Evolutionary conservation across 345 rosid species (phyloP).

Genomic region (Gynandropsis gynandra): DNA sequence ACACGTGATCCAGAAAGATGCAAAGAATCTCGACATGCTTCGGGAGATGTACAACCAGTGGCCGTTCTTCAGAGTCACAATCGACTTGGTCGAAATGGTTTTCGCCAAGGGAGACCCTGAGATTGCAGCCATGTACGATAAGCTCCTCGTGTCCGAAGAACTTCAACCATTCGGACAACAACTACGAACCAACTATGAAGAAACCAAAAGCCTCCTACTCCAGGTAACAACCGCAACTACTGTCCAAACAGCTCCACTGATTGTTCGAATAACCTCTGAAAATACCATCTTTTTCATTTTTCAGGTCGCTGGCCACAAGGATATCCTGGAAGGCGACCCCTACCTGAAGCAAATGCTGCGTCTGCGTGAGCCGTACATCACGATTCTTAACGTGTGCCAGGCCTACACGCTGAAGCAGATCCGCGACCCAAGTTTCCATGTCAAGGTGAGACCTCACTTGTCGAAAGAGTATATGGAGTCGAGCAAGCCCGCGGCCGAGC

Average conservation of each 20-base stretch:
- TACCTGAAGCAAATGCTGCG: slow-evolving; percentile 73
- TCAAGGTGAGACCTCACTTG: slow-evolving; percentile 45
- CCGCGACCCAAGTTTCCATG: slow-evolving; percentile 51
- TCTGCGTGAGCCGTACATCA: slow-evolving; percentile 67
- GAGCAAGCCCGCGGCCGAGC: slow-evolving; percentile 46
- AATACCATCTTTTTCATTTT: too few species aligned
- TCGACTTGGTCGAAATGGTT: slow-evolving; percentile 77
- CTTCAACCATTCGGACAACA: slow-evolving; percentile 51
- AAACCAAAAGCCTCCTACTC: slow-evolving; percentile 52
- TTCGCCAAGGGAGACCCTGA: slow-evolving; percentile 81
- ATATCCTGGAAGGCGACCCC: slow-evolving; percentile 76
- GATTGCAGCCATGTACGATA: slow-evolving; percentile 64
- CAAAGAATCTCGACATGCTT: slow-evolving; percentile 56
- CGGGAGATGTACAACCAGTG: slow-evolving; percentile 65
- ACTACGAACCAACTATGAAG: slow-evolving; percentile 45
- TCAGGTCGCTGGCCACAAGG: slow-evolving; percentile 58
- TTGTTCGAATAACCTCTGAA: too few species aligned
- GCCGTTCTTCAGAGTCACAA: slow-evolving; percentile 78
- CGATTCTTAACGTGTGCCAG: slow-evolving; percentile 66
- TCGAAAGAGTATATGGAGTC: slow-evolving; percentile 48
- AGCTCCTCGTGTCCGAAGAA: slow-evolving; percentile 57
- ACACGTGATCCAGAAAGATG: slow-evolving; percentile 48
- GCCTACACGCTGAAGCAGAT: slow-evolving; percentile 66
- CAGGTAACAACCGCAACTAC: too few species aligned
- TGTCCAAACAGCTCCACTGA: too few species aligned